phyloP scores from a whole-genome alignment of 176 grass and related monocot species.

The Elymus sibiricus region DNA sequence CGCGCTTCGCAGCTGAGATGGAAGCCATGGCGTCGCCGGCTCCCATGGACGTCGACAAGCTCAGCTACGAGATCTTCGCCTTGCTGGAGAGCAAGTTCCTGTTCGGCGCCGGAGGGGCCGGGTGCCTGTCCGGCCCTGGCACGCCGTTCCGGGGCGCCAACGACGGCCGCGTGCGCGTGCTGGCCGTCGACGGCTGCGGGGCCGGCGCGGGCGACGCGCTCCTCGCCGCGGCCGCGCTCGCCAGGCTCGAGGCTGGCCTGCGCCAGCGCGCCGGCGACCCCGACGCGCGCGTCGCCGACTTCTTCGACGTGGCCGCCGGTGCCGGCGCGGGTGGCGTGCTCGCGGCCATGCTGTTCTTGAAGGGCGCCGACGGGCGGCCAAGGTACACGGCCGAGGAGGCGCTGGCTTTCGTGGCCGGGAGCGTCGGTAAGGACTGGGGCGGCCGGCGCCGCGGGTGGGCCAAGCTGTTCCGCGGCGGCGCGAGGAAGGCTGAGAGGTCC shows the following conservation, averaged over 20 bases:
- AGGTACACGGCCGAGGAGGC: constrained; percentile 60
- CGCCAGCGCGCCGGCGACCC: constrained; percentile 31
- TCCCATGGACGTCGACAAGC: constrained; percentile 37
- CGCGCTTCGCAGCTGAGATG: neutral
- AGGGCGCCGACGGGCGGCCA: constrained; percentile 46
- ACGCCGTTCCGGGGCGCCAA: neutral
- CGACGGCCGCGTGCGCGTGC: constrained; percentile 45
- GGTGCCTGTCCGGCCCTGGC: constrained; percentile 3
- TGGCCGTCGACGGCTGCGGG: constrained; percentile 69
- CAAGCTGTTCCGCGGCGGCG: constrained; percentile 25
- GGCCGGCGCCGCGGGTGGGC: constrained; percentile 22
- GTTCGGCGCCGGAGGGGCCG: constrained; percentile 24
- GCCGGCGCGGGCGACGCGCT: constrained; percentile 43
- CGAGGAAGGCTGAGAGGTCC: neutral
- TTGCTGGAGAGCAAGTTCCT: constrained; percentile 72
- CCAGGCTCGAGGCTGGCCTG: constrained; percentile 51
- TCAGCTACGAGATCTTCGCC: constrained; percentile 75
- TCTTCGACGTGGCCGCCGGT: constrained; percentile 73
- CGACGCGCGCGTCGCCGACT: constrained; percentile 49
- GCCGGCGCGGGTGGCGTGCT: constrained; percentile 54
- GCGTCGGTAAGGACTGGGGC: constrained; percentile 7
- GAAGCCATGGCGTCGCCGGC: constrained; percentile 31
- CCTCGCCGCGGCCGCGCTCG: constrained; percentile 49
- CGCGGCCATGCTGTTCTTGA: constrained; percentile 55
- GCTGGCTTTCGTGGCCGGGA: constrained; percentile 33